A percentile compares a stretch with the other conserved stretches of the same genome.
These are phyloP conservation scores for Rhodosporidiobolus odoratus DNA, from an alignment of 768 basidiomycete species.

Conservation along the genomic window DNA sequence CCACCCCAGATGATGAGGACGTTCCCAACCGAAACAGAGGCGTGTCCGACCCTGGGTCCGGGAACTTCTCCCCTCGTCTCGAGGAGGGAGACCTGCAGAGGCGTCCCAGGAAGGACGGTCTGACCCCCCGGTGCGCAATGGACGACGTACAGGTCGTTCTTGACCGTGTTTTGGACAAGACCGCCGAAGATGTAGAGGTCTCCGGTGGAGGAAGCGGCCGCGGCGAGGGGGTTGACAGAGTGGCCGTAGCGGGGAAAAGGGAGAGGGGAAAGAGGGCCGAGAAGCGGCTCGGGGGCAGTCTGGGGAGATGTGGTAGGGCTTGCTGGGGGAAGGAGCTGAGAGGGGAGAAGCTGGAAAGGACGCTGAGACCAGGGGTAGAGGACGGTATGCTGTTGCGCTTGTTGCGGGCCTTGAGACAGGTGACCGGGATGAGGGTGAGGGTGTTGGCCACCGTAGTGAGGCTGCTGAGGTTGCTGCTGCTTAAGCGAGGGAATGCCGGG, in stretches of 20 bases:
- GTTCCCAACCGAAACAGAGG: constrained; percentile 88
- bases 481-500: not conserved
- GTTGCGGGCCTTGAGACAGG: too few species aligned
- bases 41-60: constrained; percentile 88
- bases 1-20: constrained; percentile 98
- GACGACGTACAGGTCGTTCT: constrained; percentile 91
- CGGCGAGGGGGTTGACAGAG: constrained; percentile 70
- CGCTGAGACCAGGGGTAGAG: constrained; percentile 78
- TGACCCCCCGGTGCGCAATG: constrained; percentile 46
- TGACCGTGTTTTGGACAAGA: constrained; percentile 79
- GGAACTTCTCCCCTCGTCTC: constrained; percentile 87
- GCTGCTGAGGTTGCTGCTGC: not conserved
- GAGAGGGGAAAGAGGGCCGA: constrained; percentile 56
- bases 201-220: constrained; percentile 58
- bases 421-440: constrained; percentile 9
- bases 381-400: too few species aligned
- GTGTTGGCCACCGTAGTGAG: too few species aligned
- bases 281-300: constrained; percentile 3
- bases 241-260: constrained; percentile 97
- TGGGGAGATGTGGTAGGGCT: constrained; percentile 83
- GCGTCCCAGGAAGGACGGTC: too few species aligned
- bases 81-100: constrained; percentile 70
- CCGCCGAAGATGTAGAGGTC: constrained; percentile 97
- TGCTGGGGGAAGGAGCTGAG: constrained; percentile 53
- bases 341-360: constrained; percentile 62